Evolutionary conservation across 768 basidiomycete species (phyloP), one percentile per base, ranked within the genome.

Genomic region (Calocera cornea): DNA sequence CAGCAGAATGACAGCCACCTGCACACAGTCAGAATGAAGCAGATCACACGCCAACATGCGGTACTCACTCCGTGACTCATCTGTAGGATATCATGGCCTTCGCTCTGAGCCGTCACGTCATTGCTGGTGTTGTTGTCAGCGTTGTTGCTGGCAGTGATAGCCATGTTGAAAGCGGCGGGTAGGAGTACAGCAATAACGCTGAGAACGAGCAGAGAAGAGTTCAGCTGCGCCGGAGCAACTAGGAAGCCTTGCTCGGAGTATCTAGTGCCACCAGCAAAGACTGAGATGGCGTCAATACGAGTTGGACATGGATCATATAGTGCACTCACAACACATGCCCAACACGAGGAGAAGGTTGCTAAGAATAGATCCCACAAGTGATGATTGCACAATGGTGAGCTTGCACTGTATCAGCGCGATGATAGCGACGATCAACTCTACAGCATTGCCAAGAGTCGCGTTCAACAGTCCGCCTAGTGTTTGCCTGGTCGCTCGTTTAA

Each of bases 351-450:
- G 65, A 33, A 90, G 79, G 76, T 91, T 92, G 72, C 87, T 88
- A 17, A 94, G 77, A 75, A 94, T 90, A 0, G 87, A 86, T 1
- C 92, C 92, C 67, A 94, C 82, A 66, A 93, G 89, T 90, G 89
- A 85, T 0, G 90, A 86, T 74, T 94, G 91, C 1, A 94, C 90
- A 31, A 94, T 82, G 24, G 81, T 79, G 8, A 94, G 77, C 74
- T 94, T 87, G 72, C 92, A 93, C 74, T 90, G 88, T n/a, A 81
- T 78, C 66, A 94, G 78, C 0, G 91, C 92, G 54, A 87, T 89
- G 64, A 92, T 85, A 66, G 88, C 87, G 69, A 92, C 82, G 12
- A 91, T 88, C 29, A 88, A 69, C 69, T 84, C 83, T 34, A 84
- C 83, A 31, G 68, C 67, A 66, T 71, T 67, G 49, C 71, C 68